Percentiles rank a stretch among this genome's conserved stretches.
These are phyloP conservation scores for Geotrichum reessii DNA, from an alignment of 1,139 yeast species.

Conservation along the genomic window DNA sequence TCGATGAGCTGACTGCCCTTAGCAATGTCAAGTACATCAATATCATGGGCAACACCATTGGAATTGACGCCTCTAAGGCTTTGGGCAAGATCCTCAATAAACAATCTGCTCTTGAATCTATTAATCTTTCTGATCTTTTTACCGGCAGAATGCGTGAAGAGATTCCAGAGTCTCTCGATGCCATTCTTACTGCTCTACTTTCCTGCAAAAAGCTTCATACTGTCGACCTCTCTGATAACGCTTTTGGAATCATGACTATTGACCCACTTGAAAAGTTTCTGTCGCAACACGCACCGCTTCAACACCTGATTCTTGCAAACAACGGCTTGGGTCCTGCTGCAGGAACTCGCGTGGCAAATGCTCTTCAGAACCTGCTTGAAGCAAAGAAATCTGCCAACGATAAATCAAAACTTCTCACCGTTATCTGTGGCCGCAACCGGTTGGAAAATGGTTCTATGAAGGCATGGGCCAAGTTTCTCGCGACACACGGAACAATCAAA, in stretches of 20 bases:
- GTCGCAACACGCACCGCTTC: slow-evolving; percentile 67
- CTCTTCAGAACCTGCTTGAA: slow-evolving; percentile 65
- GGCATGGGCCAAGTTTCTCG: slow-evolving; percentile 56
- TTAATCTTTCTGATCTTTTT: slow-evolving; percentile 84
- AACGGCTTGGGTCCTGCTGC: slow-evolving; percentile 98
- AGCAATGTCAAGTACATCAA: slow-evolving; percentile 54
- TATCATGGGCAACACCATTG: slow-evolving; percentile 89
- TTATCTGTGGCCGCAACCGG: slow-evolving; percentile 94
- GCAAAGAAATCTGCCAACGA: slow-evolving; percentile 47
- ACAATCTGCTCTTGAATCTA: slow-evolving; percentile 46
- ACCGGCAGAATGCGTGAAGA: slow-evolving; percentile 93
- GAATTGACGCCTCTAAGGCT: slow-evolving; percentile 77
- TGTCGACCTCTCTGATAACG: slow-evolving; percentile 86
- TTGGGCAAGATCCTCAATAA: slow-evolving; percentile 55
- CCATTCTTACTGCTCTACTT: slow-evolving; percentile 66
- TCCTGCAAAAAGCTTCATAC: slow-evolving; percentile 63
- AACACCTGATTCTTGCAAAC: slow-evolving; percentile 82
- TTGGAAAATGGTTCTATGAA: slow-evolving; percentile 85
- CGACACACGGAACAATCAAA: slow-evolving; percentile 70
- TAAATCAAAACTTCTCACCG: slow-evolving; percentile 54
- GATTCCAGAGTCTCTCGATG: slow-evolving; percentile 76
- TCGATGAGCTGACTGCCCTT: slow-evolving; percentile 47
- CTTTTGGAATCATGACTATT: slow-evolving; percentile 92
- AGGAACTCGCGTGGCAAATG: slow-evolving; percentile 87
- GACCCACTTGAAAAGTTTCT: slow-evolving; percentile 80